Evolutionary conservation across 495 filamentous ascomycete genomes (phyloP).

Genomic region (Rhypophila decipiens): DNA sequence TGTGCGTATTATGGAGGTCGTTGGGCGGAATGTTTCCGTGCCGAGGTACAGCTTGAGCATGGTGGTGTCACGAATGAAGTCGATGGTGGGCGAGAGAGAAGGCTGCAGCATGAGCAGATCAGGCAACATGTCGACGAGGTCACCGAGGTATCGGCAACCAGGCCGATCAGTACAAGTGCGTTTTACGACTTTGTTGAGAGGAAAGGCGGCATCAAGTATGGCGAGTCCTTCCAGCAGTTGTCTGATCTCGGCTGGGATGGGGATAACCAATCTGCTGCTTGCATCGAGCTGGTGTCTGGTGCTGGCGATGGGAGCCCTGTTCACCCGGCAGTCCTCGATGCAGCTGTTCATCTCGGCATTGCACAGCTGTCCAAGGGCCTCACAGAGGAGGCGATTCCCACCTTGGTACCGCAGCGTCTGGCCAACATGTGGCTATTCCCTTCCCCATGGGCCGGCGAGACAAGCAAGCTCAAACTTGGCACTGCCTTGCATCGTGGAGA

Average conservation of each 20-base stretch:
- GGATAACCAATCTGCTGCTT: conserved; percentile 10
- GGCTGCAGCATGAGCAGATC: neutral
- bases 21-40: conserved; percentile 27
- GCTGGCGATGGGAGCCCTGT: conserved; percentile 23
- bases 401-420: neutral
- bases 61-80: conserved; percentile 11
- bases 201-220: conserved; percentile 20
- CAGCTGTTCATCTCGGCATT: conserved; percentile 27
- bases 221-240: conserved; percentile 21
- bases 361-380: neutral
- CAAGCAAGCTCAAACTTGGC: no score
- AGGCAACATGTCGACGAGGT: neutral
- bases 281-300: conserved; percentile 13
- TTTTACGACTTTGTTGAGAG: conserved; percentile 22
- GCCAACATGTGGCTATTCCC: neutral
- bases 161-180: conserved; percentile 13
- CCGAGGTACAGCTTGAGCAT: conserved; percentile 24
- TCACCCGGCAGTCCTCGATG: conserved; percentile 36
- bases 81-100: no score
- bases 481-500: neutral
- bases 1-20: conserved; percentile 8
- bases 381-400: neutral
- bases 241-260: conserved; percentile 24
- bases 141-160: conserved; percentile 9
- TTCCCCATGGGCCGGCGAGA: neutral